Percentiles rank a stretch among this genome's conserved stretches.
Conservation (phyloP, 345 rosid species). For the Populus pruinosa region DNA sequence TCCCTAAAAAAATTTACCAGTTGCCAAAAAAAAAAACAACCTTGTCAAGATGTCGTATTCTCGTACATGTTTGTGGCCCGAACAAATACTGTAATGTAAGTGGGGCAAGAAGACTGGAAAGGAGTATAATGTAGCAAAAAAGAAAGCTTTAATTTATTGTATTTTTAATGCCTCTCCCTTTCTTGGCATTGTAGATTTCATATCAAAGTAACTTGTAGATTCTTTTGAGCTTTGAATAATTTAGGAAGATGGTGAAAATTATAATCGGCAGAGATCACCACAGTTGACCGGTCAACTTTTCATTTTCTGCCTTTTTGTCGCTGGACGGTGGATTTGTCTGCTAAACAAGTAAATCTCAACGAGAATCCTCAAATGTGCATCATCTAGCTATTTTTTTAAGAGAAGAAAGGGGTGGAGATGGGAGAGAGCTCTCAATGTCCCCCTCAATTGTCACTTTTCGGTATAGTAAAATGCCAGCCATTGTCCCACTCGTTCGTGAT, state of each 20-base stretch:
- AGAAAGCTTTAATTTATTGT: not conserved
- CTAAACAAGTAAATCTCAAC: not conserved
- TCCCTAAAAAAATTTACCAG: not conserved
- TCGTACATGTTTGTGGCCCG: not conserved
- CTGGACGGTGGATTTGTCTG: conserved; percentile 15
- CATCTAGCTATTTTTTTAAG: no score
- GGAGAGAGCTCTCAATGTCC: not conserved
- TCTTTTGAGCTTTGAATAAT: not conserved
- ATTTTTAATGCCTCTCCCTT: not conserved
- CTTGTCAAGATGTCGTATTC: not conserved
- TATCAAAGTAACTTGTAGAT: not conserved
- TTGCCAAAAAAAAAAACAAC: not conserved
- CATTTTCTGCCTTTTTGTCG: not conserved
- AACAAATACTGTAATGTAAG: not conserved
- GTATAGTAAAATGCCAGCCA: not conserved
- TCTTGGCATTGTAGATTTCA: not conserved
- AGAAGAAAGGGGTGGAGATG: not conserved
- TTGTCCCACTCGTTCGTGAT: not conserved
- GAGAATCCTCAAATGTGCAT: not conserved
- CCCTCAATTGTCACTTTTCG: not conserved
- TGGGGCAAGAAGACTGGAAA: not conserved
- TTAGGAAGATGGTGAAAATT: not conserved
- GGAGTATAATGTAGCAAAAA: not conserved
- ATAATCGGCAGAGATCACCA: not conserved
- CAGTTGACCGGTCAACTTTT: not conserved